Base-by-base conservation (phyloP, 768 basidiomycete genomes). In the Myochromella boudieri region DNA sequence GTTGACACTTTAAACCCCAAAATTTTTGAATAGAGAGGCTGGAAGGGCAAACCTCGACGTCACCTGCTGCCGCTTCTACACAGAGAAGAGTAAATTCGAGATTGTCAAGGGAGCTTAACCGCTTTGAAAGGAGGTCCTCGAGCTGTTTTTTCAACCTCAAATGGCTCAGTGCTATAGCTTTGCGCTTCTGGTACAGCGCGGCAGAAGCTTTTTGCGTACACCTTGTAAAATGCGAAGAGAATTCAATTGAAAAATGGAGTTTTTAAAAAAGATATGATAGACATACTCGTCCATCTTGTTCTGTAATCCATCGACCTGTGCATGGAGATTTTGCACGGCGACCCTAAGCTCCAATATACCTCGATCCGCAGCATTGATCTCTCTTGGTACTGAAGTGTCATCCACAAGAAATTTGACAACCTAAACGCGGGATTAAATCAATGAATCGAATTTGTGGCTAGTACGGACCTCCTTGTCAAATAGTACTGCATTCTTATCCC, bases 41-140 rank as follows among this genome's bases (percentile, higher is more conserved):
- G 31, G 42, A n/a, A 29, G 27, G 32, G 60, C 69, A 33, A 60
- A 94, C 94, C 74, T 92, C 85, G 9, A 94, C 75, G 64, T 97
- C 89, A 2, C 85, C 86, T 22, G 89, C 89, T n/a, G 94, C 90
- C 3, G 84, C 79, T 66, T 98, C 92, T 4, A 97, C 91, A 36
- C 81, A 78, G 36, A 91, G 69, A 28, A 97, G 64, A 0, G 93
- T 92, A 10, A 80, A 71, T 53, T 88, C 83, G 6, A 97, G 70
- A 28, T 82, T 88, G 46, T 82, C 78, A 4, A 92, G 69, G 1
- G 91, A 84, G 8, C 73, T 78, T 2, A 94, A 63, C 10, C 93
- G 83, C 59, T 92, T 92, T 21, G 68, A 67, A 12, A 95, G 68
- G 0, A 94, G 65, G 10, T 86, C 88, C 54, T 95, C 87, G 6